Percentiles rank a stretch among this genome's conserved stretches.
These are phyloP conservation scores for Phytomonas sp. DNA, from an alignment of 208 protist species.

Conservation along the genomic window DNA sequence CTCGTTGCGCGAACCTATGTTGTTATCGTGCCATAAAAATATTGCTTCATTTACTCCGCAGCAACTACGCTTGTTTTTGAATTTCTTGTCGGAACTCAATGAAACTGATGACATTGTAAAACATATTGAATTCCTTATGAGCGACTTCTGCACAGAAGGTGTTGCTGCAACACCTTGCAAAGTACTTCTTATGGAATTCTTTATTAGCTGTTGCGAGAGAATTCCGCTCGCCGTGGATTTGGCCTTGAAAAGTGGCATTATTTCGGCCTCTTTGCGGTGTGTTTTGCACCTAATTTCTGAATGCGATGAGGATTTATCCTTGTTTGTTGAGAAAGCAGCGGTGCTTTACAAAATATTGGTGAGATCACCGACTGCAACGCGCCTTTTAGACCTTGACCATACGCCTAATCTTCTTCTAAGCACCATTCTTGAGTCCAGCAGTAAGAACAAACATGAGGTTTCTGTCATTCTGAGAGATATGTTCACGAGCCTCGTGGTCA, in stretches of 20 bases:
- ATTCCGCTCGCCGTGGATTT: slow-evolving; percentile 16
- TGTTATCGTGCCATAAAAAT: slow-evolving; percentile 35
- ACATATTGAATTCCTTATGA: slow-evolving; percentile 18
- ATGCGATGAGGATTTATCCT: slow-evolving; percentile 7
- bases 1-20: slow-evolving; percentile 23
- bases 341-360: slow-evolving; percentile 30
- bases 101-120: slow-evolving; percentile 16
- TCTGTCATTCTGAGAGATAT: slow-evolving; percentile 38
- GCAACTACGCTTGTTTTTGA: slow-evolving; percentile 22
- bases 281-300: slow-evolving; percentile 12
- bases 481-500: slow-evolving; percentile 32
- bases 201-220: slow-evolving; percentile 24
- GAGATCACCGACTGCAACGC: slow-evolving; percentile 12
- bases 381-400: slow-evolving; percentile 14
- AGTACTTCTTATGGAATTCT: slow-evolving; percentile 24
- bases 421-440: not conserved
- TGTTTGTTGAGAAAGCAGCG: slow-evolving; percentile 27
- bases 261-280: slow-evolving; percentile 17
- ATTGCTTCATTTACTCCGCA: slow-evolving; percentile 17
- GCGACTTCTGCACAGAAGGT: not conserved
- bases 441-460: not conserved
- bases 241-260: slow-evolving; percentile 12
- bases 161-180: not conserved
- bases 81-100: slow-evolving; percentile 16
- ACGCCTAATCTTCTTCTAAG: not conserved